Evolutionary conservation across 1,284 basidiomycete genomes (phyloP).

Genomic region (Cutaneotrichosporon sp.): DNA sequence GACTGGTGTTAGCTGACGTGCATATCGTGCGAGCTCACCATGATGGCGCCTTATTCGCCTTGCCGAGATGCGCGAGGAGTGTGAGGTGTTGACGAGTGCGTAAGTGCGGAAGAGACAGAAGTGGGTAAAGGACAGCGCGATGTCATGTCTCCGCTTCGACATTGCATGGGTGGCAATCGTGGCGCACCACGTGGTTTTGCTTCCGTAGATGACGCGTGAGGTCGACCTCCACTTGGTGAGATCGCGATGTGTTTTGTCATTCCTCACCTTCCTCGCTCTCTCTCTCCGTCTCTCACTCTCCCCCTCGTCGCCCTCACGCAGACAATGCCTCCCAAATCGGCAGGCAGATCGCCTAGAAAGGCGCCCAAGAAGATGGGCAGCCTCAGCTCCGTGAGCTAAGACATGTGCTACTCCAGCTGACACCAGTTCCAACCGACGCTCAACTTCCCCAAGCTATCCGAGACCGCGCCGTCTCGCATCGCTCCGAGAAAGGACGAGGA

Average conservation of each 20-base stretch:
- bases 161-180: constrained; percentile 2
- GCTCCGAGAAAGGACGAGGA: constrained; percentile 7
- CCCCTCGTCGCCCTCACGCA: not conserved
- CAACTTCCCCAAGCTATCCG: constrained; percentile 26
- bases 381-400: constrained; percentile 36
- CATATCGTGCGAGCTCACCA: not conserved
- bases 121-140: not conserved
- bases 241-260: not conserved
- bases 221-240: not conserved
- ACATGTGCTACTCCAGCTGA: constrained; percentile 5
- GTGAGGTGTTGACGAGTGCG: not conserved
- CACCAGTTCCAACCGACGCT: constrained; percentile 41
- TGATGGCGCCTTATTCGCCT: not conserved
- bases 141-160: not conserved
- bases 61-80: not conserved
- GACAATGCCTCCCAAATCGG: constrained; percentile 8
- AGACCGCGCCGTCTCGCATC: not conserved
- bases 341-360: not conserved
- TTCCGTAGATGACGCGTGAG: constrained; percentile 7
- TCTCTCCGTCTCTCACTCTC: too few relatives aligned
- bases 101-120: too few relatives aligned
- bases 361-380: constrained; percentile 34
- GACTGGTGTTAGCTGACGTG: constrained; percentile 62
- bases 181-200: constrained; percentile 6
- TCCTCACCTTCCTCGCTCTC: not conserved